phyloP scores from a whole-genome alignment of 352 stramenopile genomes.

The Pythium dissotocum region DNA sequence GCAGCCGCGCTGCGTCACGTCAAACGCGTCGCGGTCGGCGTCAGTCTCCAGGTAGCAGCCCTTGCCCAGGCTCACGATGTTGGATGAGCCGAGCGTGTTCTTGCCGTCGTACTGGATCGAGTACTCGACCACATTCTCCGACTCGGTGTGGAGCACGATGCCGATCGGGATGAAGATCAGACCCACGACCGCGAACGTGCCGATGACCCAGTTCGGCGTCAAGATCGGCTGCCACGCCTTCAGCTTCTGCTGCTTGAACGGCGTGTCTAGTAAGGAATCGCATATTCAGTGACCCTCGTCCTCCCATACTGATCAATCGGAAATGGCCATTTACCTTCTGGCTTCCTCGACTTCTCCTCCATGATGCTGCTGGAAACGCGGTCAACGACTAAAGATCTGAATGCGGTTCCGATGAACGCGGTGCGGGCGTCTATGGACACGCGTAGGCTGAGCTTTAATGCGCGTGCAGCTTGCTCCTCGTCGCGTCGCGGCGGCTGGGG shows the following conservation, averaged over 20 bases:
- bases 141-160: constrained; percentile 86
- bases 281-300: neutral
- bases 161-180: constrained; percentile 95
- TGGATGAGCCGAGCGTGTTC: constrained; percentile 47
- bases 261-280: constrained; percentile 53
- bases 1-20: constrained; percentile 58
- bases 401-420: neutral
- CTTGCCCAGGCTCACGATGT: constrained; percentile 55
- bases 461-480: constrained; percentile 22
- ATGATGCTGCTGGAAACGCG: constrained; percentile 33
- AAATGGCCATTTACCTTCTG: constrained; percentile 49
- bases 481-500: constrained; percentile 18
- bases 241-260: constrained; percentile 90
- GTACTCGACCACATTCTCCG: constrained; percentile 90
- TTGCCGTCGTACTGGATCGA: constrained; percentile 88
- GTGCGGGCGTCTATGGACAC: neutral
- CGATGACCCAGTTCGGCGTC: constrained; percentile 96
- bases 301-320: neutral
- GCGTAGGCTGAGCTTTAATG: neutral
- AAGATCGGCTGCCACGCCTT: constrained; percentile 97
- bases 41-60: constrained; percentile 69
- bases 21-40: constrained; percentile 65
- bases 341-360: constrained; percentile 87
- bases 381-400: neutral
- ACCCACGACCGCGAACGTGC: constrained; percentile 92